A percentile compares a stretch with the other conserved stretches of the same genome.
phyloP scores from a whole-genome alignment of 2,329 filamentous ascomycete genomes.

The Pyrenochaeta sp. region DNA sequence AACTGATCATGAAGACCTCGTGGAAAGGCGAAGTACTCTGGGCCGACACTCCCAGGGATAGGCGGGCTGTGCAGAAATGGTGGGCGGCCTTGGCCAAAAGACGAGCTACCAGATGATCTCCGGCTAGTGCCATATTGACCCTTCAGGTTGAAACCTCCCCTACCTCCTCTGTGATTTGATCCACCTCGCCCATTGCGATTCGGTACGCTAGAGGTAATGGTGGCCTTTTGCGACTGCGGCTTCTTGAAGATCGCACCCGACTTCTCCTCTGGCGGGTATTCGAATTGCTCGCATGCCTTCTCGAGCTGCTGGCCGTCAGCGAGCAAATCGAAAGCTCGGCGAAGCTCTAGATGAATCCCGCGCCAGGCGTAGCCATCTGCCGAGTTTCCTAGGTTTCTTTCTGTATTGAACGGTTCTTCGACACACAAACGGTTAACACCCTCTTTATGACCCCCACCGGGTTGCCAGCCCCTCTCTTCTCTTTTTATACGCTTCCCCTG shows the following conservation, averaged over 20 bases:
- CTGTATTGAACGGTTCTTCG: constrained; percentile 93
- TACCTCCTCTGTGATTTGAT: constrained; percentile 54
- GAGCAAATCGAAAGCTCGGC: constrained; percentile 85
- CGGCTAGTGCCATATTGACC: constrained; percentile 56
- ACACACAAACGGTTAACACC: constrained; percentile 82
- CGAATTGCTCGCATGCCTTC: constrained; percentile 86
- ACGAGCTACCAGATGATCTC: constrained; percentile 66
- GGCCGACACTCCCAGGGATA: constrained; percentile 42
- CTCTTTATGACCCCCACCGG: constrained; percentile 60
- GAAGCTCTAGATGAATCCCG: constrained; percentile 87
- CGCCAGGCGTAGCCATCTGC: constrained; percentile 94
- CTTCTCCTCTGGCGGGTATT: constrained; percentile 82
- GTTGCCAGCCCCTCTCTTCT: constrained; percentile 87
- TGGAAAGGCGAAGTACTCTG: constrained; percentile 57
- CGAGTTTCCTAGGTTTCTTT: constrained; percentile 92
- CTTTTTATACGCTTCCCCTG: constrained; percentile 81
- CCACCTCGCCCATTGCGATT: constrained; percentile 59
- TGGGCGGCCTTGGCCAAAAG: constrained; percentile 52
- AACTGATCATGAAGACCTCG: constrained; percentile 53
- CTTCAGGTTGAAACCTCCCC: constrained; percentile 59
- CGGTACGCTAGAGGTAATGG: constrained; percentile 60
- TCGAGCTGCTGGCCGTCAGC: constrained; percentile 76
- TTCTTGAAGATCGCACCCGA: constrained; percentile 63
- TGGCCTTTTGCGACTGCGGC: constrained; percentile 61
- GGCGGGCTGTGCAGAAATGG: constrained; percentile 55